A percentile compares a stretch with the other conserved stretches of the same genome.
Conservation (phyloP, 805 yeast species). For the Maudiozyma serrabonitensis region DNA sequence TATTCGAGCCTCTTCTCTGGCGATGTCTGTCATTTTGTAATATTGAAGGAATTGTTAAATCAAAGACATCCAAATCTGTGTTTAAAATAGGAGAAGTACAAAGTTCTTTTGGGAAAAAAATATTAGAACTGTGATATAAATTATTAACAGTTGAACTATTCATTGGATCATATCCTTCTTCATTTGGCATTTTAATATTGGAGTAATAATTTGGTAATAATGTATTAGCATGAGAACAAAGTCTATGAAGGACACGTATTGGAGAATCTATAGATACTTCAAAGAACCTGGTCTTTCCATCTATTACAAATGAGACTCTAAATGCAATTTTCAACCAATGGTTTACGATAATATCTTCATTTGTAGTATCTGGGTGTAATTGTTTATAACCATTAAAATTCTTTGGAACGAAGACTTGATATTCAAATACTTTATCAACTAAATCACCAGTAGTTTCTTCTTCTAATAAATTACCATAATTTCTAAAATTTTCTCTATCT, state of each 20-base stretch:
- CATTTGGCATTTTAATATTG: background rate
- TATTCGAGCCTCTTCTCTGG: background rate
- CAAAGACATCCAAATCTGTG: conserved; percentile 43
- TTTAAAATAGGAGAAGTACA: conserved; percentile 39
- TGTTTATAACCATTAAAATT: conserved; percentile 43
- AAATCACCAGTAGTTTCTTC: conserved; percentile 43
- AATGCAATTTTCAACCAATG: conserved; percentile 91
- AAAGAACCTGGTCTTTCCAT: conserved; percentile 68
- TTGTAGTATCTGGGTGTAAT: conserved; percentile 79
- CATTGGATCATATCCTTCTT: background rate
- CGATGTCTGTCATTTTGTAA: background rate
- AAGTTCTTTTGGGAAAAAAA: conserved; percentile 31
- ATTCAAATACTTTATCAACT: conserved; percentile 68
- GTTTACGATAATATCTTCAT: conserved; percentile 66
- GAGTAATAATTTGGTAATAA: conserved; percentile 56
- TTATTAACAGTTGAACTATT: conserved; percentile 4
- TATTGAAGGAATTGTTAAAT: conserved; percentile 17
- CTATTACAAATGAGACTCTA: conserved; percentile 56
- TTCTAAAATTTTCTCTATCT: conserved; percentile 21
- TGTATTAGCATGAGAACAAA: conserved; percentile 73
- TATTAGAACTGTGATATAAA: conserved; percentile 28
- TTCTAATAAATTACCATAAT: conserved; percentile 30
- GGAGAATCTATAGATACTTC: conserved; percentile 94
- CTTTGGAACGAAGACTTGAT: conserved; percentile 72
- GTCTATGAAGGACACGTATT: conserved; percentile 62